phyloP scores from a whole-genome alignment of 176 grass and related monocot species.

The maize (Zea mays) region Zm-B73-REFERENCE-NAM-5.0 NC_050100.1:198106001-198106500 shows the following conservation, averaged over 20 bases:
- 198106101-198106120: slow-evolving; percentile 49
- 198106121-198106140: slow-evolving; percentile 50
- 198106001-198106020: slow-evolving; percentile 65
- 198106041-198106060: slow-evolving; percentile 58
- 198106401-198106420: neutral
- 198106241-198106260: neutral
- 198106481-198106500: neutral
- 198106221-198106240: neutral
- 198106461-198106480: neutral
- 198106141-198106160: slow-evolving; percentile 57
- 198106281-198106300: slow-evolving; percentile 76
- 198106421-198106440: neutral
- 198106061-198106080: slow-evolving; percentile 80
- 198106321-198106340: slow-evolving; percentile 68
- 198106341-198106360: slow-evolving; percentile 58
- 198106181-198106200: neutral
- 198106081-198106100: slow-evolving; percentile 52
- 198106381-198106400: slow-evolving; percentile 30
- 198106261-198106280: slow-evolving; percentile 67
- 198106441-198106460: neutral
- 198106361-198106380: slow-evolving; percentile 24
- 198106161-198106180: slow-evolving; percentile 41
- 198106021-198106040: slow-evolving; percentile 65
- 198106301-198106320: slow-evolving; percentile 54
- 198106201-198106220: neutral